Evolutionary conservation across 139 green algal species (phyloP).

Genomic region (Chlamydomonas applanata): DNA sequence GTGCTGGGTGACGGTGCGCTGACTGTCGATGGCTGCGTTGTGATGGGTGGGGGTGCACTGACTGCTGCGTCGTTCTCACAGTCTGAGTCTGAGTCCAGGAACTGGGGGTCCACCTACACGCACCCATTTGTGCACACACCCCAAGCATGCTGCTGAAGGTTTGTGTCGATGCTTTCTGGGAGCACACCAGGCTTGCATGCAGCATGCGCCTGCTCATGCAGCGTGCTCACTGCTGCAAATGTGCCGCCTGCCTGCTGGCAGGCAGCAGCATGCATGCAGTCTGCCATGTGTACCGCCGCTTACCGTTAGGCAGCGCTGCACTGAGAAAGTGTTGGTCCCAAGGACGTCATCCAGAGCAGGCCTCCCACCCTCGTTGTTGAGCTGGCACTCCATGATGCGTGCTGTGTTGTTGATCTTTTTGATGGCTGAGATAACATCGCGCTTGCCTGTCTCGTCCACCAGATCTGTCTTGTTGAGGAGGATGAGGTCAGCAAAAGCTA

Average conservation of each 20-base stretch:
- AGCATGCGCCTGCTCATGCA: too few species aligned
- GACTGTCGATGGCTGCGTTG: conserved; percentile 9
- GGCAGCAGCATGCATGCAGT: too few species aligned
- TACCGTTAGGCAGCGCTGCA: conserved; percentile 57
- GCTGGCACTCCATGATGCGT: conserved; percentile 61
- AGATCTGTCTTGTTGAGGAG: conserved; percentile 89
- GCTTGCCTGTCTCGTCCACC: conserved; percentile 49
- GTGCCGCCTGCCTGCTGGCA: too few species aligned
- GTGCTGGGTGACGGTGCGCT: neutral
- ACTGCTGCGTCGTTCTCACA: neutral
- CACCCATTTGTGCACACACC: neutral
- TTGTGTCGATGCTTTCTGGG: too few species aligned
- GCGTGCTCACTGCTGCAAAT: too few species aligned
- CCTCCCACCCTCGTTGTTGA: conserved; percentile 45
- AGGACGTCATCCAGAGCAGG: conserved; percentile 53
- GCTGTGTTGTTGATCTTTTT: conserved; percentile 72
- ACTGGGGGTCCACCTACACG: conserved; percentile 66
- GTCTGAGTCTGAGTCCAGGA: conserved; percentile 64
- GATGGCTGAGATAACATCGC: conserved; percentile 40
- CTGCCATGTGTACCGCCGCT: neutral
- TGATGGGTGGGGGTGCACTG: neutral
- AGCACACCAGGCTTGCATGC: too few species aligned
- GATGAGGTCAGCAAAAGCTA: conserved; percentile 86
- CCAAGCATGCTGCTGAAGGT: neutral
- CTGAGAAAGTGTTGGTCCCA: conserved; percentile 73